phyloP scores from a whole-genome alignment of 805 yeast genomes.

The Yarrowia deformans region DNA sequence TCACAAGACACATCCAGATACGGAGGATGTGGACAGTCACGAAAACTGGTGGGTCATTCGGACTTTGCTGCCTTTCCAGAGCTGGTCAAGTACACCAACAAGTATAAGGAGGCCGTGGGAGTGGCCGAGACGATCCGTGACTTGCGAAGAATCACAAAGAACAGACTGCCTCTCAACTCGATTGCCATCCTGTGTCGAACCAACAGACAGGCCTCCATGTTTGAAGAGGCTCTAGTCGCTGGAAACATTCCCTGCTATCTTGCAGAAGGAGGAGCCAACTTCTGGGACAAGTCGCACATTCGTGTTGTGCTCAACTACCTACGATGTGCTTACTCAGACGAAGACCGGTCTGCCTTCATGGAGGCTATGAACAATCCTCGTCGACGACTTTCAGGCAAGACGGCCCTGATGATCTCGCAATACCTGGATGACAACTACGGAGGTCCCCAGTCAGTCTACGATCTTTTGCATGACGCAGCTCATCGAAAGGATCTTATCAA shows the following conservation, averaged over 20 bases:
- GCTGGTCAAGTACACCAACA: conserved; percentile 49
- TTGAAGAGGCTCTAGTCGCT: conserved; percentile 66
- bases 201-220: conserved; percentile 62
- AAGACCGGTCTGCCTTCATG: conserved; percentile 66
- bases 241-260: conserved; percentile 68
- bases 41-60: conserved; percentile 25
- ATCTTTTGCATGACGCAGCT: conserved; percentile 12
- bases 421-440: conserved; percentile 15
- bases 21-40: conserved; percentile 32
- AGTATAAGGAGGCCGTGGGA: conserved; percentile 64
- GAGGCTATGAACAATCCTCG: conserved; percentile 67
- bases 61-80: conserved; percentile 50
- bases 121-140: conserved; percentile 63
- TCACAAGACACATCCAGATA: conserved; percentile 57
- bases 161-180: conserved; percentile 61
- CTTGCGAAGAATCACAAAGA: conserved; percentile 56
- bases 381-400: conserved; percentile 57
- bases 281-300: conserved; percentile 81
- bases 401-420: not conserved
- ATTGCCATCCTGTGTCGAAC: conserved; percentile 77
- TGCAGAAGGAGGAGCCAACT: conserved; percentile 71
- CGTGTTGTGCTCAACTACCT: conserved; percentile 67
- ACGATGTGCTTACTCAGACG: conserved; percentile 63
- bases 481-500: conserved; percentile 5
- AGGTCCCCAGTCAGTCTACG: not conserved